A percentile compares a stretch with the other conserved stretches of the same genome.
phyloP scores from a whole-genome alignment of 208 protist species.

The Trypanosoma grayi region DNA sequence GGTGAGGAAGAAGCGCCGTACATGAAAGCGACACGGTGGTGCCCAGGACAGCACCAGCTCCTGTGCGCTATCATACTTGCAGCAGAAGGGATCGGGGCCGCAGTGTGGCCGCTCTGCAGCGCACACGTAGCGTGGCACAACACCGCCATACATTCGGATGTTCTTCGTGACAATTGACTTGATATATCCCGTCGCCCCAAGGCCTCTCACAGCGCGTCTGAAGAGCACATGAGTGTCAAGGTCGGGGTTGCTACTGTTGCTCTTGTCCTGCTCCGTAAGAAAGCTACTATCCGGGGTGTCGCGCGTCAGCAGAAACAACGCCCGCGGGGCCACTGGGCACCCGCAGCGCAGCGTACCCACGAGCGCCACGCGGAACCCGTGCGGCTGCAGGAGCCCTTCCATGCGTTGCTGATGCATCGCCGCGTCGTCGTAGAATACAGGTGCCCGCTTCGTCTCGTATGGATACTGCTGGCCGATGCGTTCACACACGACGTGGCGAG shows the following conservation, averaged over 20 bases:
- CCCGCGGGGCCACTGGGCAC: conserved; percentile 33
- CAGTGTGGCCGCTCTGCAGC: not conserved
- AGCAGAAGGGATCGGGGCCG: conserved; percentile 1
- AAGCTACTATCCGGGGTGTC: not conserved
- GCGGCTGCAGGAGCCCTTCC: conserved; percentile 29
- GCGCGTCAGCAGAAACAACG: conserved; percentile 34
- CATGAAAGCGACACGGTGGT: conserved; percentile 30
- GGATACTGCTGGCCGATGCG: not conserved
- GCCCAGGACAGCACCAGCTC: conserved; percentile 35
- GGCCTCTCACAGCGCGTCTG: conserved; percentile 40
- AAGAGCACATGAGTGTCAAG: conserved; percentile 20
- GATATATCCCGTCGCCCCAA: conserved; percentile 42
- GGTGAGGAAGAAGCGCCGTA: conserved; percentile 55
- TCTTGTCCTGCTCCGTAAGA: not conserved
- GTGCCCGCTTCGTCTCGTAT: not conserved
- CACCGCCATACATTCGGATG: not conserved
- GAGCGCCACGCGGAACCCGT: conserved; percentile 44
- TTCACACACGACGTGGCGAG: conserved; percentile 17
- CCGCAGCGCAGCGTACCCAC: conserved; percentile 45
- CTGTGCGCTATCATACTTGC: not conserved
- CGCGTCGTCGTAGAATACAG: conserved; percentile 58
- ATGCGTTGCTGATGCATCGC: conserved; percentile 38
- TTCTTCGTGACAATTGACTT: conserved; percentile 17
- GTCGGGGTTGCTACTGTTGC: not conserved
- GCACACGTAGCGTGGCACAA: conserved; percentile 2